Conservation (phyloP, 169 alveolate genomes). For the Theileria parva region DNA sequence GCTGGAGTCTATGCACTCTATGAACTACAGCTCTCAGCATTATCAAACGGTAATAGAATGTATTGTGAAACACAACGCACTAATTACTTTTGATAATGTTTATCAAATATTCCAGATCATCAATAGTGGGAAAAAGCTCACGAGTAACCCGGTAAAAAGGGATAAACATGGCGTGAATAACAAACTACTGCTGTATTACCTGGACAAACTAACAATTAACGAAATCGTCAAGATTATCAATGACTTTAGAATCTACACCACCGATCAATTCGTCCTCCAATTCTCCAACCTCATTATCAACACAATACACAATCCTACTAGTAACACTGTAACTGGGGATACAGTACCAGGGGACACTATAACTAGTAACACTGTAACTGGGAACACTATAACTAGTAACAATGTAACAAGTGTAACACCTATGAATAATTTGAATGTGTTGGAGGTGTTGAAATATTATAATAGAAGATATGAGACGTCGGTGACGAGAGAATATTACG, state of each 20-base stretch:
- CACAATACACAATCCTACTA: no score
- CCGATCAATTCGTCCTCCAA: not conserved
- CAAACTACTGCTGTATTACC: no score
- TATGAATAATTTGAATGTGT: not conserved
- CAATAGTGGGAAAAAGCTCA: not conserved
- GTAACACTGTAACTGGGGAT: no score
- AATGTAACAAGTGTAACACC: no score
- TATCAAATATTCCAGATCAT: no score
- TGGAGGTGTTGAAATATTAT: conserved; percentile 24
- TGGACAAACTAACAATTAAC: not conserved
- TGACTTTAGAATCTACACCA: not conserved
- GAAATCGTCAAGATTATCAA: not conserved
- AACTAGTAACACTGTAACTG: no score
- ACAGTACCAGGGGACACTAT: no score
- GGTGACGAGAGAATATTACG: conserved; percentile 29
- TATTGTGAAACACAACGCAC: not conserved
- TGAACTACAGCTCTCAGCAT: not conserved
- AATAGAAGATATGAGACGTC: conserved; percentile 62
- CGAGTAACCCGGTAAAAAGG: no score
- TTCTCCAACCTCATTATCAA: not conserved
- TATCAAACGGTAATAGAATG: not conserved
- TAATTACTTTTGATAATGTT: not conserved
- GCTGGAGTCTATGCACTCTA: conserved; percentile 24
- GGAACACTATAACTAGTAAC: no score
- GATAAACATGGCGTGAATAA: not conserved